Evolutionary conservation across 805 yeast species (phyloP).

Genomic region (Schwanniomyces yamadae): DNA sequence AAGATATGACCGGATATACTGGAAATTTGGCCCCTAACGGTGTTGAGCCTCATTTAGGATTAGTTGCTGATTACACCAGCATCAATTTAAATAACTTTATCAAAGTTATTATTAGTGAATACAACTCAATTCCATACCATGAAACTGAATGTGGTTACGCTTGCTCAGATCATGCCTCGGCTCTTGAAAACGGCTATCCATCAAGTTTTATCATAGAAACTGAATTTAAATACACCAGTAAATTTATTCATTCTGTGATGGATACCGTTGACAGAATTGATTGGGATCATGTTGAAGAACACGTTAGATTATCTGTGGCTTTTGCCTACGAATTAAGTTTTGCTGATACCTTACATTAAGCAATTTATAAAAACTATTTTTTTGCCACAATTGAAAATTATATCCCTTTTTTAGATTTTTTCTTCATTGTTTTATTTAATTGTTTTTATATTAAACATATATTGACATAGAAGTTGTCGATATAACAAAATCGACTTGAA

Average conservation of each 20-base stretch:
- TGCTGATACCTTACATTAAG: slow-evolving; percentile 18
- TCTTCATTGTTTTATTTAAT: not conserved
- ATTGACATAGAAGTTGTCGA: no score
- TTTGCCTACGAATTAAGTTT: slow-evolving; percentile 66
- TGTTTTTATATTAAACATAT: no score
- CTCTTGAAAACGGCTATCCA: slow-evolving; percentile 80
- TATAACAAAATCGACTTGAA: no score
- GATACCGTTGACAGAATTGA: slow-evolving; percentile 84
- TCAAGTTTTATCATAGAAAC: slow-evolving; percentile 81
- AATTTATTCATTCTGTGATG: slow-evolving; percentile 69
- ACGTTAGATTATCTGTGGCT: slow-evolving; percentile 73
- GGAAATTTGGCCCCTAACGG: slow-evolving; percentile 49
- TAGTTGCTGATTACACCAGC: slow-evolving; percentile 70
- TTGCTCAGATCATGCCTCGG: slow-evolving; percentile 91
- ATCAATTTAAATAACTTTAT: slow-evolving; percentile 56
- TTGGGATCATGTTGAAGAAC: slow-evolving; percentile 77
- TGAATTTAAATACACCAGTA: slow-evolving; percentile 60
- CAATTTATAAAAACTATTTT: not conserved
- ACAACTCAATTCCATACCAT: slow-evolving; percentile 65
- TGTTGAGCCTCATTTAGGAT: slow-evolving; percentile 69
- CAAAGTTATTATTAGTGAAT: slow-evolving; percentile 57
- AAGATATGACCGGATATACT: slow-evolving; percentile 90
- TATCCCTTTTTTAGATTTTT: not conserved
- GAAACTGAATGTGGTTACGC: slow-evolving; percentile 88
- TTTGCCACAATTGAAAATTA: no score